A percentile compares a stretch with the other conserved stretches of the same genome.
Conservation (phyloP, 2,329 filamentous ascomycete genomes). For the Cladosporium halotolerans region DNA sequence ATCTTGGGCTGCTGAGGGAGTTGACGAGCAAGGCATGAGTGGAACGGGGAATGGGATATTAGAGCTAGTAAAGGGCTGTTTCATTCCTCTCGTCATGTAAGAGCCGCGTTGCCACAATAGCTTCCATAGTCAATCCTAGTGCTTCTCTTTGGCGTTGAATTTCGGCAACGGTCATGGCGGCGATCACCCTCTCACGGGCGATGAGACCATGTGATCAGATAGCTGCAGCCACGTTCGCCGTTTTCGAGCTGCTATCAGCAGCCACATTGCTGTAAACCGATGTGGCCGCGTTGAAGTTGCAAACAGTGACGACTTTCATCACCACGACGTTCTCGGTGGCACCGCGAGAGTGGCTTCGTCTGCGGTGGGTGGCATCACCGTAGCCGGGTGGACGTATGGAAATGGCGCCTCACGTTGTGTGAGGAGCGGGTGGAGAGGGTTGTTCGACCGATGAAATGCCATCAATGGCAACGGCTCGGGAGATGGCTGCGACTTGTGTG, state of each 20-base stretch:
- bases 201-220: neutral
- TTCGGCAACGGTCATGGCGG: neutral
- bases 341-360: neutral
- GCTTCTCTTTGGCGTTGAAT: too few species aligned
- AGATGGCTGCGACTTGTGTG: too few species aligned
- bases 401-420: neutral
- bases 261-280: too few species aligned
- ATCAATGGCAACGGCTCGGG: neutral
- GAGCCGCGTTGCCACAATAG: too few species aligned
- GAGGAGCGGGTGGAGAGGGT: neutral
- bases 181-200: neutral
- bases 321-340: neutral
- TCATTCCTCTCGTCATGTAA: too few species aligned
- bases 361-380: neutral
- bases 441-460: neutral
- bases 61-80: neutral
- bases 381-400: neutral
- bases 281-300: neutral
- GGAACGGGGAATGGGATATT: neutral
- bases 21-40: slow-evolving; percentile 14
- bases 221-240: too few species aligned
- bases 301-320: neutral
- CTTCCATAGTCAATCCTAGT: too few species aligned
- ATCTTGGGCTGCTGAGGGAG: slow-evolving; percentile 46
- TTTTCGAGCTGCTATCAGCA: too few species aligned